Percentiles rank a stretch among this genome's conserved stretches.
phyloP scores from a whole-genome alignment of 305 asterid genomes.

The Petunia hybrid region DNA sequence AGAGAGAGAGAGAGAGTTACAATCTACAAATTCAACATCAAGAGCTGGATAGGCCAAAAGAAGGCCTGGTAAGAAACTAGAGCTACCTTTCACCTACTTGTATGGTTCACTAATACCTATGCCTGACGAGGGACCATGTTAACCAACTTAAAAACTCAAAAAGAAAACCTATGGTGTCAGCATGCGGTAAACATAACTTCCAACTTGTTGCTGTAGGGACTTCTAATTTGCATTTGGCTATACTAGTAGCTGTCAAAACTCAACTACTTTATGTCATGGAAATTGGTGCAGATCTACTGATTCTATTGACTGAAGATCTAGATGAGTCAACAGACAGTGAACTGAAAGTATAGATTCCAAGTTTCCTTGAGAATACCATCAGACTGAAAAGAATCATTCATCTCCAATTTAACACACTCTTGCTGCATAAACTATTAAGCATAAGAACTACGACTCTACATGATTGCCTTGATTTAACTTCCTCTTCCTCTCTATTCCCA shows the following conservation, averaged over 20 bases:
- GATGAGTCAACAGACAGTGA: background rate
- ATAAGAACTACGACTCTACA: background rate
- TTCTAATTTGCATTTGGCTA: background rate
- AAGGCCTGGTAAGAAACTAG: background rate
- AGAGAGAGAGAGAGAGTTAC: background rate
- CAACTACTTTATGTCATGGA: background rate
- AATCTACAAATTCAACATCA: conserved; percentile 25
- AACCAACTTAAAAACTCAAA: background rate
- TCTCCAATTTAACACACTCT: background rate
- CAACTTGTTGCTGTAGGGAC: background rate
- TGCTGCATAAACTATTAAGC: background rate
- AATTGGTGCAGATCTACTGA: background rate
- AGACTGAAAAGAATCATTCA: background rate
- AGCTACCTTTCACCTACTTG: background rate
- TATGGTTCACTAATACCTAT: background rate
- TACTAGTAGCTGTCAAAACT: background rate
- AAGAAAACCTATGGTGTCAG: background rate
- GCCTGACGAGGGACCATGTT: background rate
- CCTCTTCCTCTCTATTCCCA: background rate
- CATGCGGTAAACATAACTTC: background rate
- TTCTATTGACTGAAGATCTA: background rate
- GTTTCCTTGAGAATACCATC: background rate
- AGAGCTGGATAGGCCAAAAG: background rate
- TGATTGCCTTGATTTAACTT: background rate
- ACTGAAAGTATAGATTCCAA: background rate